A percentile compares a stretch with the other conserved stretches of the same genome.
Conservation (phyloP, 2,329 filamentous ascomycete species). For the Monilinia vaccinii-corymbosi region DNA sequence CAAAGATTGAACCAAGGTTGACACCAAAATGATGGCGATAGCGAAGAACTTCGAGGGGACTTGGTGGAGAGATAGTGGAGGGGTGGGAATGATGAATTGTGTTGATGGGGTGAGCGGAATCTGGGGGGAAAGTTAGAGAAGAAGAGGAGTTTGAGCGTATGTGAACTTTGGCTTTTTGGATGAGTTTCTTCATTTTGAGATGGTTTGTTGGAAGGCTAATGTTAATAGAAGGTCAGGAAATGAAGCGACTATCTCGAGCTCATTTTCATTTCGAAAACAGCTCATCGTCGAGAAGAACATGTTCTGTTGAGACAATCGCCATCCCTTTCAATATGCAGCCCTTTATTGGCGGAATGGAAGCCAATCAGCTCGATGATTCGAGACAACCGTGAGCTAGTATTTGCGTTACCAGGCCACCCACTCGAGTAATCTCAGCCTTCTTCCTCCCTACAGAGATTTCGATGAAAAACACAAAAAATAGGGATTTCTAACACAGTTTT, state of each 20-base stretch:
- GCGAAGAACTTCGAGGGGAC: constrained; percentile 35
- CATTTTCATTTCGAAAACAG: not conserved
- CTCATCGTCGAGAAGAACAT: not conserved
- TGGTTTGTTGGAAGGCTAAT: not conserved
- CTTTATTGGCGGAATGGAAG: not conserved
- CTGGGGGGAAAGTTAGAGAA: not conserved
- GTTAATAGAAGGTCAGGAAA: not conserved
- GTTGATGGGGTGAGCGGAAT: not conserved
- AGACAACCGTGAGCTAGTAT: not conserved
- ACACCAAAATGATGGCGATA: constrained; percentile 52
- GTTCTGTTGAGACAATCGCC: not conserved
- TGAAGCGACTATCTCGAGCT: not conserved
- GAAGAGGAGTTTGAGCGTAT: not conserved
- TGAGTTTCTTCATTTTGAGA: constrained; percentile 7
- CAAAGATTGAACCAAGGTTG: constrained; percentile 50
- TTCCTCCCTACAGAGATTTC: too few species aligned
- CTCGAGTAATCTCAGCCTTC: too few species aligned
- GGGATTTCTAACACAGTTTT: too few species aligned
- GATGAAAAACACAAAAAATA: too few species aligned
- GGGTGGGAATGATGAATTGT: not conserved
- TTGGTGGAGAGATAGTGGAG: constrained; percentile 19
- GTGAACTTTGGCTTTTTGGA: not conserved
- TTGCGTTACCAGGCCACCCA: too few species aligned
- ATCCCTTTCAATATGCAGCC: not conserved
- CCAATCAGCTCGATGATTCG: not conserved